Conservation (phyloP, 2,329 filamentous ascomycete genomes). For the Xylariaceae sp. region DNA sequence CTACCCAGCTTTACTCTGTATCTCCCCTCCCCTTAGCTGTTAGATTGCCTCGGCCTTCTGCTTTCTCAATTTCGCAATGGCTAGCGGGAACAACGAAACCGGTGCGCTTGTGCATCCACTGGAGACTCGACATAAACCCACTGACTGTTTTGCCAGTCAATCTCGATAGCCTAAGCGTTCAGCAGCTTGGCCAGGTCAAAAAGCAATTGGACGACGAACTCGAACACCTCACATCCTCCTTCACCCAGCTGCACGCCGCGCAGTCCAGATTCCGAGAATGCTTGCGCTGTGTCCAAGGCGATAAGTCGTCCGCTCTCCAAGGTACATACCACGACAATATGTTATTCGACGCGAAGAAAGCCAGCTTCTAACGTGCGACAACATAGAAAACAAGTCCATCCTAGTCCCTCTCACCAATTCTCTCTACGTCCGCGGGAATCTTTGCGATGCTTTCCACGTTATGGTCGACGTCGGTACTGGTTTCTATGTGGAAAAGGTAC, state of each 20-base stretch:
- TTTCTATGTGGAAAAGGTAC: constrained; percentile 74
- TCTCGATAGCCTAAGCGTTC: constrained; percentile 75
- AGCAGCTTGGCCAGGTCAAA: constrained; percentile 89
- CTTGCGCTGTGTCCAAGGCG: constrained; percentile 71
- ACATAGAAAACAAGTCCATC: constrained; percentile 56
- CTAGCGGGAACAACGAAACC: constrained; percentile 5
- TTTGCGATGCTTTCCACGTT: constrained; percentile 75
- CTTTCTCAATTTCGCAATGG: not conserved
- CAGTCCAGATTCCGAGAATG: constrained; percentile 94
- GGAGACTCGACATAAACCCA: not conserved
- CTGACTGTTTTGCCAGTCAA: constrained; percentile 49
- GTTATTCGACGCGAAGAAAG: not conserved
- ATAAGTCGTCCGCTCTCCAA: constrained; percentile 45
- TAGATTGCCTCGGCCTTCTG: too few relatives aligned
- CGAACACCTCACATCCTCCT: constrained; percentile 88
- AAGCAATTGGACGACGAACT: constrained; percentile 96
- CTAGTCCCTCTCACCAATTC: constrained; percentile 95
- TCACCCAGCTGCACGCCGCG: constrained; percentile 84
- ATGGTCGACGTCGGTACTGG: constrained; percentile 40
- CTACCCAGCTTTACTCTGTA: too few relatives aligned
- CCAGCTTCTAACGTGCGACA: not conserved
- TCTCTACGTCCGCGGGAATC: constrained; percentile 84
- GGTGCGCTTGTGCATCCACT: not conserved
- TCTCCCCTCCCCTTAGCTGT: too few relatives aligned
- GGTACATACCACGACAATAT: constrained; percentile 24